Evolutionary conservation across 2,329 filamentous ascomycete genomes (phyloP), one percentile per base, ranked within the genome.

Genomic region (Exophiala viscosa): DNA sequence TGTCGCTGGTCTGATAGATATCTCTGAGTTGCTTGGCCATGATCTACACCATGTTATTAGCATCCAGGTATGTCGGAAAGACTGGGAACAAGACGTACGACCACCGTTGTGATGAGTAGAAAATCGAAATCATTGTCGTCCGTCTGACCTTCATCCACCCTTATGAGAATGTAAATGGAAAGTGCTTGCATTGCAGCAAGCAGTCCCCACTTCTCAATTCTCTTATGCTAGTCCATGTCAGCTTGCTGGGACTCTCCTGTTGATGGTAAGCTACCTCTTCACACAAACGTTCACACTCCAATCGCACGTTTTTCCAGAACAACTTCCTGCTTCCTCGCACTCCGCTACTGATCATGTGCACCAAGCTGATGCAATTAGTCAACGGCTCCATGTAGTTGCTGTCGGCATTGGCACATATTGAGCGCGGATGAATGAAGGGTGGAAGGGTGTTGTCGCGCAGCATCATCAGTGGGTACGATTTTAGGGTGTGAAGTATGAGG

Each of bases 151-250:
- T 77, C 73, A 43, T 71, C 67, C 23, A 76, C 34, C 15, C 73
- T 62, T 5, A 74, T 60, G 4, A 76, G 61, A 32, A 73, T 68
- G 54, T 76, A 76, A 11, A 76, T 69, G 1, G 66, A 67, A 2
- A 76, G 62, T 2, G 74, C 72, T 60, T 76, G 73, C 66, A 75
- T 69, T 11, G 67, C 68, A 50, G 70, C 68, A 44, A 76, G 65
- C 2, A 73, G 41, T 48, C 68, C 68, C 69, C 71, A 73, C 50
- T 64, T 68, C 35, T 63, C 64, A 20, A 72, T 58, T 1, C 56
- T 61, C 17, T 33, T 5, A 62, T 60, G 52, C 69, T 72, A 60
- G 42, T 49, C 20, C 20, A 35, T 34, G 13, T 28, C 18, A 50
- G 38, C 13, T 17, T 15, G 6, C 13, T 38, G 14, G 35, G 35